Base-by-base conservation (phyloP, 2,329 filamentous ascomycete genomes). In the Aspergillus ochraceus region DNA sequence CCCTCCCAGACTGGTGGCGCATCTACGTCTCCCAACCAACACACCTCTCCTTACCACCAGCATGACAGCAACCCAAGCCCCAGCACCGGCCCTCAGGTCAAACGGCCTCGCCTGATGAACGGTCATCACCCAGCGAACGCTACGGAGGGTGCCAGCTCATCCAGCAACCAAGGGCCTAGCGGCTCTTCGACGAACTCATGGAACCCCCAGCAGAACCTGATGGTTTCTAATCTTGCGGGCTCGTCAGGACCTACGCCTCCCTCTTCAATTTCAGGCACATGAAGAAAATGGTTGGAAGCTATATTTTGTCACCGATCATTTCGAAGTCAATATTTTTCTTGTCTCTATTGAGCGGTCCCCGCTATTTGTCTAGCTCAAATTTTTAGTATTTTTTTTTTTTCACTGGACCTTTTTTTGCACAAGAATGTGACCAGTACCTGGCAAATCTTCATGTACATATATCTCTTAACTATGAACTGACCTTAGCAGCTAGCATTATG, bases 31-130 rank as follows among this genome's bases (percentile, higher is more conserved):
- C 68, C 70, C 0, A 66, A 64, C 49, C 69, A 72, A 39, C 70
- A 72, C 24, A 60, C 69, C 19, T 74, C 72, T 20, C 71, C 72
- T 24, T 72, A 72, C 51, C 66, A 67, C 6, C 66, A 68, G 30
- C 63, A 66, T 20, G 71, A 74, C 54, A 52, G 60, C 39, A 69
- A 62, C 26, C 67, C 58, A 19, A 67, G 59, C 52, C 64, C 61
- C 24, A 60, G 64, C 11, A 47, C 59, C 14, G 66, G 58, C 1
- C 69, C 68, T 10, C 72, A 71, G 17, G 65, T 67, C 12, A 77
- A 77, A 59, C 72, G 74, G 17, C 73, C 69, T 17, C 73, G 74
- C 6, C 64, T 76, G 29, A 76, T 75, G 71, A 77, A 77, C 47
- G 66, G 66, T 1, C 60, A 66, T n/a, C 61, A 64, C 52, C 20